A percentile compares a stretch with the other conserved stretches of the same genome.
Evolutionary conservation across 495 filamentous ascomycete genomes (phyloP).

Genomic region (Daldinia loculata): DNA sequence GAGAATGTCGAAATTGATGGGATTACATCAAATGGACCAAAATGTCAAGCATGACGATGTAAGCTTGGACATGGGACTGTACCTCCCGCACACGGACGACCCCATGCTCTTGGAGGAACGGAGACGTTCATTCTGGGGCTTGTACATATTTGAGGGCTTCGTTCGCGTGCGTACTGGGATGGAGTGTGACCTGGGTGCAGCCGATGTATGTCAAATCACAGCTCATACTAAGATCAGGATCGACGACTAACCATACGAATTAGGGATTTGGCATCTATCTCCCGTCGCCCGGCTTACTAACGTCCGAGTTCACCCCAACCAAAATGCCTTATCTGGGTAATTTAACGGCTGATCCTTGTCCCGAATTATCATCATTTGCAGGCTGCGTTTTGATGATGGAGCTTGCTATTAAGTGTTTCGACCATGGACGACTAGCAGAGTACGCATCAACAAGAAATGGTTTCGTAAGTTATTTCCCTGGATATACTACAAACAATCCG

Average conservation of each 20-base stretch:
- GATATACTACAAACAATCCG: background rate
- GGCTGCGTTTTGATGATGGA: conserved; percentile 13
- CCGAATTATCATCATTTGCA: conserved; percentile 7
- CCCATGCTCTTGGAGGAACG: conserved; percentile 12
- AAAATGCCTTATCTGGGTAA: conserved; percentile 6
- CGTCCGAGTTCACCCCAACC: background rate
- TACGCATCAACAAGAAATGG: background rate
- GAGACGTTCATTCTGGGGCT: conserved; percentile 5
- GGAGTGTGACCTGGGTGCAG: conserved; percentile 10
- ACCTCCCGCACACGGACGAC: conserved; percentile 3
- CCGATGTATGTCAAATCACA: background rate
- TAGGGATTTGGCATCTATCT: conserved; percentile 12
- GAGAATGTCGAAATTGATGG: conserved; percentile 12
- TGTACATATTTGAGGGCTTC: conserved; percentile 9
- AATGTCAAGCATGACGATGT: background rate
- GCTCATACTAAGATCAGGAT: background rate
- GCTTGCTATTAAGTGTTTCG: conserved; percentile 9
- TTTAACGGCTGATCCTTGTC: conserved; percentile 5
- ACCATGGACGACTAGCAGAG: conserved; percentile 6
- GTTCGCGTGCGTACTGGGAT: conserved; percentile 11
- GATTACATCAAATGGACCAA: conserved; percentile 9
- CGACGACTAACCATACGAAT: conserved; percentile 1
- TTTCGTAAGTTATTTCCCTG: background rate
- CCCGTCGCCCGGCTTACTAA: conserved; percentile 17
- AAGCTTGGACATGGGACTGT: background rate